Conservation (phyloP, 306 rosid genomes). For the Astragalus glycyphyllos region DNA sequence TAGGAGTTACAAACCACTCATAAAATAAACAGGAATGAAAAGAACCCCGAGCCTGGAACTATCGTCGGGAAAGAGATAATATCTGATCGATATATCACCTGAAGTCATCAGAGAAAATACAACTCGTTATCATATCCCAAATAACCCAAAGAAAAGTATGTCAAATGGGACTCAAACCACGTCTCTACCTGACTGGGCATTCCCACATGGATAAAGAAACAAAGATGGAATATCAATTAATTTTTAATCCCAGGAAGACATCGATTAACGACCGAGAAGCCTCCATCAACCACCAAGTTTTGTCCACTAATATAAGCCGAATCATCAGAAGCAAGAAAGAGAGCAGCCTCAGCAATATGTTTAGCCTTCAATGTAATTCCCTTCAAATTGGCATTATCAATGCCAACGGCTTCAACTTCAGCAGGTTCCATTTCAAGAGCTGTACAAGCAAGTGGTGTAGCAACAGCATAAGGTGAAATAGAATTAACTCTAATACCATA, state of each 20-base stretch:
- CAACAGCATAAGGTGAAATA: conserved; percentile 68
- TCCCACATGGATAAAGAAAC: too few species aligned
- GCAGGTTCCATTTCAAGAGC: conserved; percentile 33
- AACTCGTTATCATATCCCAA: too few species aligned
- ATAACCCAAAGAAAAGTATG: too few species aligned
- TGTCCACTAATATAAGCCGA: conserved; percentile 71
- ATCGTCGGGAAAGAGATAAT: too few species aligned
- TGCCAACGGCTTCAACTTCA: conserved; percentile 50
- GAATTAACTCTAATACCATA: conserved; percentile 76
- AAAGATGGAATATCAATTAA: too few species aligned
- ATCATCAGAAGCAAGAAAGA: conserved; percentile 80
- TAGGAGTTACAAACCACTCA: too few species aligned
- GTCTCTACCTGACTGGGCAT: too few species aligned
- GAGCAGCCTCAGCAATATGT: conserved; percentile 73
- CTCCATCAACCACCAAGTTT: conserved; percentile 70
- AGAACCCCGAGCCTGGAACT: too few species aligned
- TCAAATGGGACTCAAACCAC: too few species aligned
- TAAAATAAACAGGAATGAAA: too few species aligned
- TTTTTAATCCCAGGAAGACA: conserved; percentile 31
- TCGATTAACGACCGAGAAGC: conserved; percentile 57
- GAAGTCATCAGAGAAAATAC: too few species aligned
- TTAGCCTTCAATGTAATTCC: conserved; percentile 62
- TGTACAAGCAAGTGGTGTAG: conserved; percentile 60
- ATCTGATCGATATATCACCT: too few species aligned
- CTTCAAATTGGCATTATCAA: conserved; percentile 55